phyloP scores from a whole-genome alignment of 805 yeast species.

The Nakazawaea laoshanensis region DNA sequence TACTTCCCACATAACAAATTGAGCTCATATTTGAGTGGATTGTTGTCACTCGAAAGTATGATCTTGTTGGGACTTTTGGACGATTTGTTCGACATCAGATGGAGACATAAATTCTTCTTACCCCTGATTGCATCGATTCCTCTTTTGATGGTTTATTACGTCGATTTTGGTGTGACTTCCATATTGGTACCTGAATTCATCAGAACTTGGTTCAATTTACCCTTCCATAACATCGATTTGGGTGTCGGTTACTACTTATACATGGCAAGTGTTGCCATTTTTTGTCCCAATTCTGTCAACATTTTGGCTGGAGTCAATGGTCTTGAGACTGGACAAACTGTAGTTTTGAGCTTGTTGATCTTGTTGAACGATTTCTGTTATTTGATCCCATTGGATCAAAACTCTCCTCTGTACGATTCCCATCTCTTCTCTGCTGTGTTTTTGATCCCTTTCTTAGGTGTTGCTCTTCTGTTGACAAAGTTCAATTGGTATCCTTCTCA shows the following conservation, averaged over 20 bases:
- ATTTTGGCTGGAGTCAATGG: conserved; percentile 96
- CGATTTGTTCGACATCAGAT: conserved; percentile 89
- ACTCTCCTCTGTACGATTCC: conserved; percentile 58
- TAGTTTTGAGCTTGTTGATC: conserved; percentile 65
- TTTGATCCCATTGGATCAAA: conserved; percentile 31
- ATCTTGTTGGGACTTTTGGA: conserved; percentile 84
- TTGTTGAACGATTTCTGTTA: conserved; percentile 74
- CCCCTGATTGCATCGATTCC: conserved; percentile 96
- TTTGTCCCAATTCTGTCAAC: conserved; percentile 93
- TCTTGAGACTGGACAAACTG: conserved; percentile 89
- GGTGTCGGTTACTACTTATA: conserved; percentile 76
- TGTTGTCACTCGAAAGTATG: conserved; percentile 77
- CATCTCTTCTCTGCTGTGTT: conserved; percentile 78
- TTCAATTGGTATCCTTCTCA: conserved; percentile 87
- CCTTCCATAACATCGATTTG: conserved; percentile 50
- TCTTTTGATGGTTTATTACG: conserved; percentile 79
- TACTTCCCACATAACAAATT: conserved; percentile 75
- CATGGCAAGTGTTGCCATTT: conserved; percentile 88
- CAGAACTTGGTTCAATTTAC: conserved; percentile 27
- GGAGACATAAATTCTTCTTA: conserved; percentile 95
- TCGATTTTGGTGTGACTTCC: conserved; percentile 88
- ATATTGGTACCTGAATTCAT: conserved; percentile 74
- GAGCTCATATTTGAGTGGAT: conserved; percentile 79
- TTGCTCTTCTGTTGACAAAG: conserved; percentile 63
- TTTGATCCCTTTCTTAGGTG: conserved; percentile 81